Evolutionary conservation across 176 grass and related monocot genomes (phyloP).

Genomic region (Ensete glaucum): DNA sequence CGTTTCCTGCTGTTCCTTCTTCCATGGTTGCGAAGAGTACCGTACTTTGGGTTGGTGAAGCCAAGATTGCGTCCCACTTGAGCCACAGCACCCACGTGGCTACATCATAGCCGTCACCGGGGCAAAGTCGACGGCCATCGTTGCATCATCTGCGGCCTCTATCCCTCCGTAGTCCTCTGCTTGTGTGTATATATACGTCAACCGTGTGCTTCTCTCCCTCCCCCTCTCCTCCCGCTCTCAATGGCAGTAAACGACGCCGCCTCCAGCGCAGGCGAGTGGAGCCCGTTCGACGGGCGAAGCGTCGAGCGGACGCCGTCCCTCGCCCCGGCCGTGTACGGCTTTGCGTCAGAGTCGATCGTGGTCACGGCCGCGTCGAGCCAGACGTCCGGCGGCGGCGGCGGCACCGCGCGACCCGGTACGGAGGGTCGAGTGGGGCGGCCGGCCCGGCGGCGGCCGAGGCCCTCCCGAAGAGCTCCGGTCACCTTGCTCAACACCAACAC

Average conservation of each 20-base stretch:
- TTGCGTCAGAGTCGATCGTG: not conserved
- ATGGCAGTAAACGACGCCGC: not conserved
- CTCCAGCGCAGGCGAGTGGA: not conserved
- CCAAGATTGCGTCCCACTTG: too few relatives aligned
- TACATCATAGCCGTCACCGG: not conserved
- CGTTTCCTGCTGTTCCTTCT: too few relatives aligned
- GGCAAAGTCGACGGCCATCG: too few relatives aligned
- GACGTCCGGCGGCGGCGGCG: not conserved
- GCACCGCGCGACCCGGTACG: not conserved
- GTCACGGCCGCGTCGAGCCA: not conserved
- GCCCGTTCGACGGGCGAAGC: not conserved
- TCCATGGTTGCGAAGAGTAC: too few relatives aligned
- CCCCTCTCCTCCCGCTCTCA: not conserved
- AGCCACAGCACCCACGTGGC: not conserved
- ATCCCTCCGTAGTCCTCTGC: not conserved
- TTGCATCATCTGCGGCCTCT: not conserved
- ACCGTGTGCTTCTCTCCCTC: not conserved
- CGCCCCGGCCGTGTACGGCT: not conserved
- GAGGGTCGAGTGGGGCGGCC: not conserved
- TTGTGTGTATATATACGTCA: not conserved
- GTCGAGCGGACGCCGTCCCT: not conserved
- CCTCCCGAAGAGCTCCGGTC: slow-evolving; percentile 34
- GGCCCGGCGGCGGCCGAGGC: not conserved
- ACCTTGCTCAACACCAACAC: slow-evolving; percentile 90
- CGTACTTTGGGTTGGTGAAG: too few relatives aligned